These are phyloP conservation scores for Talaromyces wortmannii DNA, from an alignment of 495 filamentous ascomycete species.

Conservation along the genomic window DNA sequence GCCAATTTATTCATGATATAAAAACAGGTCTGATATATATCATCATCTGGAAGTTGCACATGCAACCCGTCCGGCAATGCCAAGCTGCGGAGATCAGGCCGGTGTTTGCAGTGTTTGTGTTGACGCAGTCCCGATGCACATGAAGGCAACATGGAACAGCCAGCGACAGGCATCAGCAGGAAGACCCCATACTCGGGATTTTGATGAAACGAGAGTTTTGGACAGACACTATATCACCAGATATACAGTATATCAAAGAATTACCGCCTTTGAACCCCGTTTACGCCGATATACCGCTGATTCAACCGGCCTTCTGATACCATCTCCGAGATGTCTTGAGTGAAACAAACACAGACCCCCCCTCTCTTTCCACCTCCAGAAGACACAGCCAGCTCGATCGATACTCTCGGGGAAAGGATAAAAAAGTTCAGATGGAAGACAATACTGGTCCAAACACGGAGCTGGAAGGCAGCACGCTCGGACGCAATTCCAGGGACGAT, in stretches of 20 bases:
- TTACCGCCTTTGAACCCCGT: not conserved
- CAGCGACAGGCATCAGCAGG: no score
- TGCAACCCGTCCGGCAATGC: conserved; percentile 7
- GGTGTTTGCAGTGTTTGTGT: conserved; percentile 6
- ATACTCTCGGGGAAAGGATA: no score
- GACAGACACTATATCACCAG: no score
- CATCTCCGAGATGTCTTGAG: no score
- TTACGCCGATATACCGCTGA: conserved; percentile 4
- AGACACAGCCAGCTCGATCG: no score
- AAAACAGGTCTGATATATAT: no score
- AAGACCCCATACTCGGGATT: no score
- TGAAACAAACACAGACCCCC: no score
- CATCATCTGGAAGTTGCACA: conserved; percentile 10
- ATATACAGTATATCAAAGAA: not conserved
- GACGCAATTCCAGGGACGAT: conserved; percentile 32
- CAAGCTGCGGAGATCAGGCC: not conserved
- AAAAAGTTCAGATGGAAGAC: conserved; percentile 20
- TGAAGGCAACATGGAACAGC: not conserved
- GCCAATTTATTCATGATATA: no score
- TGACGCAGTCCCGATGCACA: not conserved
- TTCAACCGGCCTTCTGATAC: not conserved
- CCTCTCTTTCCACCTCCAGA: no score
- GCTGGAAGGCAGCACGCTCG: conserved; percentile 34
- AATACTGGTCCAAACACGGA: conserved; percentile 23
- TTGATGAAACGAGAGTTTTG: no score